Evolutionary conservation across 2,329 filamentous ascomycete genomes (phyloP).

Genomic region (Colletotrichum endophyticum): DNA sequence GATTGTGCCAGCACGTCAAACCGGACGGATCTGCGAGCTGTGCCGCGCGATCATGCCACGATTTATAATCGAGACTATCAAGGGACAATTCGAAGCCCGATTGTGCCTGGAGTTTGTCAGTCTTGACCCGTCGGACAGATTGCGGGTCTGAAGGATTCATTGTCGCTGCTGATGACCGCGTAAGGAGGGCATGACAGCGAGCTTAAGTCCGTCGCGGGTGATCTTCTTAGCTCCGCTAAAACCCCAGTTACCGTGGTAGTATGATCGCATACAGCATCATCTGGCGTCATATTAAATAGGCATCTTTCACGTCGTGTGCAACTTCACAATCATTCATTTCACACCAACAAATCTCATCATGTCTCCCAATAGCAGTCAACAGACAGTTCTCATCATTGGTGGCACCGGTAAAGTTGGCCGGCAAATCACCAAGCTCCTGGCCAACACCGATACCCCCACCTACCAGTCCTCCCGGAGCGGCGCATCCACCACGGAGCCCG

Average conservation of each 20-base stretch:
- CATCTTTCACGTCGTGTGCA: neutral
- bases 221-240: neutral
- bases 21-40: neutral
- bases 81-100: neutral
- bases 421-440: conserved; percentile 41
- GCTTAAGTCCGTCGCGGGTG: neutral
- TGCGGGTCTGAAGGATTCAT: neutral
- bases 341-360: neutral
- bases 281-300: neutral
- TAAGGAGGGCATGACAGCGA: fast-evolving
- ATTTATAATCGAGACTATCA: neutral
- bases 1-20: neutral
- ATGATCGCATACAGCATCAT: neutral
- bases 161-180: neutral
- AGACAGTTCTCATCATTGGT: conserved; percentile 43
- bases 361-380: neutral
- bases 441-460: conserved; percentile 28
- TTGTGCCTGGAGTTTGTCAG: neutral
- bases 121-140: neutral
- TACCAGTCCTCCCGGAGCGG: conserved; percentile 41
- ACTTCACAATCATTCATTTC: neutral
- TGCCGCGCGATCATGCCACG: neutral
- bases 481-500: conserved; percentile 24
- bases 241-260: neutral
- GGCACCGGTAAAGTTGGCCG: conserved; percentile 49